These are phyloP conservation scores for Penicillium argentinense DNA, from an alignment of 495 filamentous ascomycete genomes.

Conservation along the genomic window DNA sequence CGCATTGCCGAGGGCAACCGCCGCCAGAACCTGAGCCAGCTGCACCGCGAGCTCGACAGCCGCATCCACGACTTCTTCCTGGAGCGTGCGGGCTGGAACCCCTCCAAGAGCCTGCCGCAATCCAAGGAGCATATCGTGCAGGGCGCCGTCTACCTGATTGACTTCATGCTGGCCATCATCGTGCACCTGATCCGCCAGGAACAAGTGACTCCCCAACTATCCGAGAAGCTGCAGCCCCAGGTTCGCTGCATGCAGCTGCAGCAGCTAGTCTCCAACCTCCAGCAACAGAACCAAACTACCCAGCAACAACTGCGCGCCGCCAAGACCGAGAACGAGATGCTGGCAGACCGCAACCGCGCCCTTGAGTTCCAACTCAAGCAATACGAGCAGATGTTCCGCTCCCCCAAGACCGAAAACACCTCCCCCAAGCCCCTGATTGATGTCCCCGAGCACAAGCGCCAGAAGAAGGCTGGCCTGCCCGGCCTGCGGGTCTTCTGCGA, in stretches of 20 bases:
- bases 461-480: slow-evolving; percentile 38
- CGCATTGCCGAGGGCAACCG: slow-evolving; percentile 48
- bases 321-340: slow-evolving; percentile 41
- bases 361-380: slow-evolving; percentile 45
- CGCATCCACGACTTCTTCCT: slow-evolving; percentile 46
- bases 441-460: slow-evolving; percentile 32
- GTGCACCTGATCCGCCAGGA: slow-evolving; percentile 40
- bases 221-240: slow-evolving; percentile 44
- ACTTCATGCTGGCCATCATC: slow-evolving; percentile 45
- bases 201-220: slow-evolving; percentile 41
- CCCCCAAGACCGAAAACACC: slow-evolving; percentile 36
- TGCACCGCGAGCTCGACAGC: slow-evolving; percentile 42
- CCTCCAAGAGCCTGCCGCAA: slow-evolving; percentile 43
- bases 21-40: slow-evolving; percentile 45
- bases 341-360: slow-evolving; percentile 40
- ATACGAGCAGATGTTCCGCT: slow-evolving; percentile 44
- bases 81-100: slow-evolving; percentile 47
- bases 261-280: slow-evolving; percentile 35
- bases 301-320: slow-evolving; percentile 39
- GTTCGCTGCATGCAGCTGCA: slow-evolving; percentile 47
- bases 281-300: slow-evolving; percentile 40
- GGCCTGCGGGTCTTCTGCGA: slow-evolving; percentile 43
- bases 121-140: slow-evolving; percentile 52
- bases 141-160: slow-evolving; percentile 43
- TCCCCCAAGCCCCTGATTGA: slow-evolving; percentile 30